Evolutionary conservation across 139 green algal species (phyloP), one percentile per base, ranked within the genome.

Genomic region (Nannochloris sp.): DNA sequence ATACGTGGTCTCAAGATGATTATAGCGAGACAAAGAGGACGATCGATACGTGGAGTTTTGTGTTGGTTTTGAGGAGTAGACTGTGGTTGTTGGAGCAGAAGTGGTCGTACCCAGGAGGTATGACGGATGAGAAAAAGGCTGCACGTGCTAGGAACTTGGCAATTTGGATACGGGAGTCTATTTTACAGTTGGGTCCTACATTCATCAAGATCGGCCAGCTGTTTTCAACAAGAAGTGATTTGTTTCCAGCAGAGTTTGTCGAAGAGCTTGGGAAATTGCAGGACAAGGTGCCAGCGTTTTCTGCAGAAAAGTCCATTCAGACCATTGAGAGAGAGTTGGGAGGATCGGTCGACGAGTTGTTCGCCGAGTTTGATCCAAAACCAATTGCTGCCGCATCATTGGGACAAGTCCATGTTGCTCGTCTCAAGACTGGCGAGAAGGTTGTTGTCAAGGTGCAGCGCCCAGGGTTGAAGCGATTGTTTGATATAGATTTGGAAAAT

Each of bases 361-460:
- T 95, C 77, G 79, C 87, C 6, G 58, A 82, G 36, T 97, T 99
- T 69, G 78, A 94, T 6, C 55, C 58, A 17, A 53, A 76, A 49
- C 90, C 93, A 57, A 94, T 99, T 58, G 93, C 93, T 17, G 93
- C 93, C 0, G 93, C 93, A 49, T 91, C 78, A 30, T 77, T 99
- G 66, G 93, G 93, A 1, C 89, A 96, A 78, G 91, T 97, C 56
- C 89, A 97, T 79, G 66, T 88, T 51, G 91, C 91, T 3, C 66
- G 59, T 8, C 67, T 97, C 48, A 79, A 89, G 29, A 68, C 23
- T 48, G 90, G 89, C 0, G 65, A 87, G 70, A 50, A 80, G 13
- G 86, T 97, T 53, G 92, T 97, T 62, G 86, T 99, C 12, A 99
- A 99, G 76, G 88, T 99, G 58, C 93, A 99, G 83, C 87, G 93